Evolutionary conservation across 805 yeast species (phyloP).

Genomic region (Ogataea trehalophila): DNA sequence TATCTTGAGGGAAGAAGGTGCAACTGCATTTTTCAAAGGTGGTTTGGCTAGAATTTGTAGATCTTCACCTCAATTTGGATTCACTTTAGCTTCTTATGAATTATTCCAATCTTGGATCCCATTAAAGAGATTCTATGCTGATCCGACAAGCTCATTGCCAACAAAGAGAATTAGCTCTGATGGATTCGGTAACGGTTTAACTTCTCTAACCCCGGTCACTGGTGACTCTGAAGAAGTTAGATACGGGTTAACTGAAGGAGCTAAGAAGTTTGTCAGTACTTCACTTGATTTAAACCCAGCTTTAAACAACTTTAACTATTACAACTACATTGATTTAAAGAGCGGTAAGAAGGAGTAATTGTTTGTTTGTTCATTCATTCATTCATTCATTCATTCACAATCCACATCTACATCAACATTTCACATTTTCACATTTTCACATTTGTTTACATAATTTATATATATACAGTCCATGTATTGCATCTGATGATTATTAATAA

Average conservation of each 20-base stretch:
- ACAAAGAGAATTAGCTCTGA: conserved; percentile 12
- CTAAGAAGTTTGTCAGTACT: conserved; percentile 27
- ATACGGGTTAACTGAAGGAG: conserved; percentile 25
- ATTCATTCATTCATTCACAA: background rate
- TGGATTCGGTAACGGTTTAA: conserved; percentile 24
- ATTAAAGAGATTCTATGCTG: conserved; percentile 39
- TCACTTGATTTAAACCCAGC: conserved; percentile 29
- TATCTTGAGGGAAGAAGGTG: conserved; percentile 78
- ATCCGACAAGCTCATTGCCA: conserved; percentile 12
- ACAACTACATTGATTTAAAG: conserved; percentile 21
- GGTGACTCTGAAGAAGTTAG: conserved; percentile 20
- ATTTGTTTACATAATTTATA: too few species aligned
- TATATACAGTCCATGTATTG: too few species aligned
- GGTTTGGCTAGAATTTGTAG: conserved; percentile 91
- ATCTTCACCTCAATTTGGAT: conserved; percentile 97
- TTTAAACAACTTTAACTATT: conserved; percentile 24
- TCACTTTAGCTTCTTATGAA: conserved; percentile 96
- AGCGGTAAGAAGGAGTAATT: conserved; percentile 9
- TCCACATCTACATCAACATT: too few species aligned
- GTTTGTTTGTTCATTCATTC: conserved; percentile 1
- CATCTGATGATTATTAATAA: background rate
- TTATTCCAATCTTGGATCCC: conserved; percentile 78
- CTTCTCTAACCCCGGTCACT: conserved; percentile 20
- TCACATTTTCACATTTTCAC: too few species aligned
- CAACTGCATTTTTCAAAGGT: conserved; percentile 88